Evolutionary conservation across 805 yeast species (phyloP).

Genomic region (Groenewaldozyma salmanticensis): DNA sequence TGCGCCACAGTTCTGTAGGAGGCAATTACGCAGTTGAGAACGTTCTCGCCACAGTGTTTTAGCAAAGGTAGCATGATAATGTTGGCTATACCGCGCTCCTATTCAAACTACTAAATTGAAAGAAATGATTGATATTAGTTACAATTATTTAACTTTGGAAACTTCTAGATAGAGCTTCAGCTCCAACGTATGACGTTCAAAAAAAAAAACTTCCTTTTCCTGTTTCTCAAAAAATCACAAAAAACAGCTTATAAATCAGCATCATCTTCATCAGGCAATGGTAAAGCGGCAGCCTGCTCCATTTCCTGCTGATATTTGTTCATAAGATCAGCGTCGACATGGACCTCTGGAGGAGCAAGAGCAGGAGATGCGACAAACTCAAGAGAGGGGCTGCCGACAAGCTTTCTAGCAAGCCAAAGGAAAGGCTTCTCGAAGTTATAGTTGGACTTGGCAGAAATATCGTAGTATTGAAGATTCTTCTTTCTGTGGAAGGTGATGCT

Average conservation of each 20-base stretch:
- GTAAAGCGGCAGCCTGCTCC: constrained; percentile 99
- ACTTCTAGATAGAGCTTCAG: too few relatives aligned
- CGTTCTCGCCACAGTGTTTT: too few relatives aligned
- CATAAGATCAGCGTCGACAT: constrained; percentile 94
- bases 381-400: constrained; percentile 94
- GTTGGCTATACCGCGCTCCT: too few relatives aligned
- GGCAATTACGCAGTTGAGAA: too few relatives aligned
- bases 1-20: too few relatives aligned
- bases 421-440: constrained; percentile 99
- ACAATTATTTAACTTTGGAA: too few relatives aligned
- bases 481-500: constrained; percentile 99
- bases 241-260: constrained; percentile 85
- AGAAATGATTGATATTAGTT: too few relatives aligned
- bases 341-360: constrained; percentile 98
- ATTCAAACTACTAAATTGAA: too few relatives aligned
- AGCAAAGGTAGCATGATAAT: too few relatives aligned
- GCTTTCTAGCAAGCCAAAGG: constrained; percentile 99
- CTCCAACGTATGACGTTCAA: too few relatives aligned
- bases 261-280: constrained; percentile 99
- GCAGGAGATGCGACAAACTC: constrained; percentile 99
- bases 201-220: constrained; percentile 32
- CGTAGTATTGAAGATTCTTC: constrained; percentile 99
- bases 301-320: constrained; percentile 98
- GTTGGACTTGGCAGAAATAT: constrained; percentile 98
- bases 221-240: constrained; percentile 26